phyloP scores from a whole-genome alignment of 2,329 filamentous ascomycete genomes.

The Leptographium wingfieldii region DNA sequence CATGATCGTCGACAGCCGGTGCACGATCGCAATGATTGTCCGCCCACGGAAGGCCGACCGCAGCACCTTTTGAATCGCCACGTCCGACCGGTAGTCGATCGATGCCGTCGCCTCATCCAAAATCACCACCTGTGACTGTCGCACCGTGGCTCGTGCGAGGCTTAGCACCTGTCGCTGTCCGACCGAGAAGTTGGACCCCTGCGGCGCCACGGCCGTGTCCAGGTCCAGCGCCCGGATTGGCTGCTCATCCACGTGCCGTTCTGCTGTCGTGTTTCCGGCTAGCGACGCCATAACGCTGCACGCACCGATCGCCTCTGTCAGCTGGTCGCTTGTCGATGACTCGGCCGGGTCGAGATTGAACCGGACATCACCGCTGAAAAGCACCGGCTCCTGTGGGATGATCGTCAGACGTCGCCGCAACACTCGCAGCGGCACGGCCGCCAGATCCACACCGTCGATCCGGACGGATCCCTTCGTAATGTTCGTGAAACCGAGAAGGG shows the following conservation, averaged over 20 bases:
- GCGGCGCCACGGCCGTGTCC: constrained; percentile 34
- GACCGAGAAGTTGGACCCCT: constrained; percentile 43
- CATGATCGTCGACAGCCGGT: constrained; percentile 44
- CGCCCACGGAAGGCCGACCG: constrained; percentile 34
- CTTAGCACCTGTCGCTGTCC: constrained; percentile 46
- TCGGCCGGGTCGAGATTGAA: constrained; percentile 54
- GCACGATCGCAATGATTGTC: constrained; percentile 45
- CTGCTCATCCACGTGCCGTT: not conserved
- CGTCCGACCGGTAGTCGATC: constrained; percentile 46
- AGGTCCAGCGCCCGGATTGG: constrained; percentile 20
- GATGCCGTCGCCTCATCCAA: constrained; percentile 47
- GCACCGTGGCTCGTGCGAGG: constrained; percentile 42
- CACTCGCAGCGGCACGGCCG: constrained; percentile 18
- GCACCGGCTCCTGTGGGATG: constrained; percentile 27
- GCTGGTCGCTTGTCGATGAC: constrained; percentile 36
- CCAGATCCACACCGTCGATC: constrained; percentile 24
- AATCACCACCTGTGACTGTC: constrained; percentile 41
- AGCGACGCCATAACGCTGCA: constrained; percentile 48
- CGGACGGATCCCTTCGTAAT: constrained; percentile 19
- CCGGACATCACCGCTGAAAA: constrained; percentile 24
- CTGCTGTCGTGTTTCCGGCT: not conserved
- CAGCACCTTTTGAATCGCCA: constrained; percentile 40
- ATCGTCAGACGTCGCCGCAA: constrained; percentile 25
- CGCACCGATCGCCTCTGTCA: constrained; percentile 47
- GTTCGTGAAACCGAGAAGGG: constrained; percentile 24